A percentile compares a stretch with the other conserved stretches of the same genome.
Evolutionary conservation across 208 protist genomes (phyloP).

Genomic region (Sergeia podlipaevii): DNA sequence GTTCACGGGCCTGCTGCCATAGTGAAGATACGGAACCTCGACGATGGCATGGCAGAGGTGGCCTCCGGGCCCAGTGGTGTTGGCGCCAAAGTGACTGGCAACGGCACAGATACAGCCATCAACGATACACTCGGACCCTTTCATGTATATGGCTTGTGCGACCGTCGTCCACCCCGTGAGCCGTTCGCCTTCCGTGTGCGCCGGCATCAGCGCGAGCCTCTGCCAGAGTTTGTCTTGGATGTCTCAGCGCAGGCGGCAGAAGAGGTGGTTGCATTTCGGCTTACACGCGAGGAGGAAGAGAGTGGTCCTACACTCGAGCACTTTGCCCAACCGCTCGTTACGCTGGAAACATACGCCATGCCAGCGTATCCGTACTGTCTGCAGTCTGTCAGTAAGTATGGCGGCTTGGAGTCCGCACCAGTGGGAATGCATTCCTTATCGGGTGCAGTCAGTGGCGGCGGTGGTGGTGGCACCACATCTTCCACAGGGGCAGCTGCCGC

Average conservation of each 20-base stretch:
- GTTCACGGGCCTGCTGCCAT: too few relatives aligned
- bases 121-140: too few relatives aligned
- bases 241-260: constrained; percentile 12
- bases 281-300: constrained; percentile 4
- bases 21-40: too few relatives aligned
- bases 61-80: too few relatives aligned
- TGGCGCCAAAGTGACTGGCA: too few relatives aligned
- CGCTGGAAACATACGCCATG: constrained; percentile 30
- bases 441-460: too few relatives aligned
- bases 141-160: too few relatives aligned
- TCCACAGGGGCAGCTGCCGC: too few relatives aligned
- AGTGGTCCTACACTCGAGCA: constrained; percentile 18
- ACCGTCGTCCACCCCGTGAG: constrained; percentile 16
- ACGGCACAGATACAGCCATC: too few relatives aligned
- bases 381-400: constrained; percentile 6
- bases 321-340: constrained; percentile 35
- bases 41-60: too few relatives aligned
- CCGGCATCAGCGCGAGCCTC: constrained; percentile 22
- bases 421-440: too few relatives aligned
- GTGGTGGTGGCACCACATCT: too few relatives aligned
- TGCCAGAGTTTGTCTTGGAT: constrained; percentile 44
- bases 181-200: constrained; percentile 35
- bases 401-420: constrained; percentile 7
- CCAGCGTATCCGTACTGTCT: constrained; percentile 3
- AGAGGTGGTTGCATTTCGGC: constrained; percentile 16